Evolutionary conservation across 192 early-diverging fungal genomes (phyloP).

Genomic region (Mortierella claussenii): DNA sequence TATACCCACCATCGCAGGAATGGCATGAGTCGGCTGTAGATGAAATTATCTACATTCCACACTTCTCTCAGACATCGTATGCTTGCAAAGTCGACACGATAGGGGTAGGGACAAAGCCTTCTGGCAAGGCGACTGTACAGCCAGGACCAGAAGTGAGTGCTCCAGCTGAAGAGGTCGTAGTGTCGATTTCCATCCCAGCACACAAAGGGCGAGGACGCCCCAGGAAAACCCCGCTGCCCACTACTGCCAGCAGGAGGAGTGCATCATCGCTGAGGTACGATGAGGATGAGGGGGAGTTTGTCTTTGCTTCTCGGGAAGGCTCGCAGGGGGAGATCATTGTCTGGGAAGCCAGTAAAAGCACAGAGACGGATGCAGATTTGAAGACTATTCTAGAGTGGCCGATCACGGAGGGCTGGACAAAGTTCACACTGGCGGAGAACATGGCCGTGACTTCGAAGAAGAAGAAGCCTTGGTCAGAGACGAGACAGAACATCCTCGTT

Average conservation of each 20-base stretch:
- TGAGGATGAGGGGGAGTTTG: slow-evolving; percentile 7
- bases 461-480: not conserved
- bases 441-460: not conserved
- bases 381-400: slow-evolving; percentile 53
- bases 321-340: slow-evolving; percentile 58
- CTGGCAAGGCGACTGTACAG: no score
- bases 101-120: slow-evolving; percentile 6
- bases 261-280: no score
- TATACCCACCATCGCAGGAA: slow-evolving; percentile 55
- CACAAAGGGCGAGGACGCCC: not conserved
- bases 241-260: no score
- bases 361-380: slow-evolving; percentile 50
- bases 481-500: slow-evolving; percentile 23
- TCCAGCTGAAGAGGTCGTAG: slow-evolving; percentile 1
- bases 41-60: slow-evolving; percentile 54
- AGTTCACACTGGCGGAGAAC: slow-evolving; percentile 46
- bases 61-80: slow-evolving; percentile 37
- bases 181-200: not conserved
- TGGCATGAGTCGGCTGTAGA: slow-evolving; percentile 65
- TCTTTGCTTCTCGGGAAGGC: slow-evolving; percentile 55
- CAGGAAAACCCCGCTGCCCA: not conserved
- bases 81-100: slow-evolving; percentile 15
- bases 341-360: slow-evolving; percentile 59
- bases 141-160: no score
- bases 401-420: slow-evolving; percentile 43